These are phyloP conservation scores for Craspedostauros australis DNA, from an alignment of 108 stramenopile genomes.

Conservation along the genomic window DNA sequence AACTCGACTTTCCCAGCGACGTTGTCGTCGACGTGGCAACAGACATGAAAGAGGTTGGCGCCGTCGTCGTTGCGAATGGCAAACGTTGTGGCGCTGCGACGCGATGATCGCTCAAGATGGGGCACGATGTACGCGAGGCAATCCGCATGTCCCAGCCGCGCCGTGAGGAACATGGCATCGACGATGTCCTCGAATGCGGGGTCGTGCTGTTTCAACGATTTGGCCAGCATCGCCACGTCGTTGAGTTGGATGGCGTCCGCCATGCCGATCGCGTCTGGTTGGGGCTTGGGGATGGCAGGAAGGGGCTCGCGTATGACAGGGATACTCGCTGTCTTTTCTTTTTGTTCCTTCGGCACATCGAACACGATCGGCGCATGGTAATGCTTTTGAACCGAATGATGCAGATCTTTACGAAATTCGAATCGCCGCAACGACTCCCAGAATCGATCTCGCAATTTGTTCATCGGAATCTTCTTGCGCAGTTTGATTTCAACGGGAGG, in stretches of 20 bases:
- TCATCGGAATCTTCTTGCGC: too few relatives aligned
- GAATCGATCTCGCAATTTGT: conserved; percentile 36
- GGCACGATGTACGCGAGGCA: conserved; percentile 47
- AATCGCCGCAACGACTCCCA: conserved; percentile 24
- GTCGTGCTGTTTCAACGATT: neutral
- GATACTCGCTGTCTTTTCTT: neutral
- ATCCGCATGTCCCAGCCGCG: conserved; percentile 36
- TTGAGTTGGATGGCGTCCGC: too few relatives aligned
- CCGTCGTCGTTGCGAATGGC: conserved; percentile 6
- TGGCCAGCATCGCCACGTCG: neutral
- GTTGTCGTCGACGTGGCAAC: conserved; percentile 21
- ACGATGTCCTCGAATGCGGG: neutral
- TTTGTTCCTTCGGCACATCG: neutral
- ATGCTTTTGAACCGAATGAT: neutral
- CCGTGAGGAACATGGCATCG: conserved; percentile 48
- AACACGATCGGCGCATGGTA: neutral
- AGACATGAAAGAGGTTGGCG: conserved; percentile 28
- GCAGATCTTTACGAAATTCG: neutral
- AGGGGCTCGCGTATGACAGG: too few relatives aligned
- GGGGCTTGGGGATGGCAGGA: too few relatives aligned
- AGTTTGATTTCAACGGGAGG: too few relatives aligned
- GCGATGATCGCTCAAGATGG: conserved; percentile 5
- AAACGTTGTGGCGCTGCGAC: conserved; percentile 1
- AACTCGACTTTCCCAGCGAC: conserved; percentile 2
- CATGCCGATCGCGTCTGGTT: too few relatives aligned